A percentile compares a stretch with the other conserved stretches of the same genome.
phyloP scores from a whole-genome alignment of 176 grass and related monocot genomes.

The Phoenix roebelenii region DNA sequence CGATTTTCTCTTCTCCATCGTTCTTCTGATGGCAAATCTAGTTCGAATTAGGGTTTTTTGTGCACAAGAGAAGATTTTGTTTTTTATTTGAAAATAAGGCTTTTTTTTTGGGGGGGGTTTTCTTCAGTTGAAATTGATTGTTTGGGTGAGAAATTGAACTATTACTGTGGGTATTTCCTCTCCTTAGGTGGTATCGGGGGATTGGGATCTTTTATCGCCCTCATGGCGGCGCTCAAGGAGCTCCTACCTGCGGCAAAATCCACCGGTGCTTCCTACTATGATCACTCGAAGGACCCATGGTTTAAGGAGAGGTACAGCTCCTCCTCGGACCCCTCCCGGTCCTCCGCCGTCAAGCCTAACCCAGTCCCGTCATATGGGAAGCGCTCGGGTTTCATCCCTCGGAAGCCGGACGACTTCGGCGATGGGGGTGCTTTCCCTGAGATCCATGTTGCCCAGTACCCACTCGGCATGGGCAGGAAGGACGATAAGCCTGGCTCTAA shows the following conservation, averaged over 20 bases:
- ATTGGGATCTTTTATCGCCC: no score
- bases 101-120: no score
- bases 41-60: no score
- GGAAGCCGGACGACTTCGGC: conserved; percentile 64
- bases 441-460: conserved; percentile 88
- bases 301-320: conserved; percentile 82
- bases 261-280: conserved; percentile 42
- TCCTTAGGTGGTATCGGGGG: no score
- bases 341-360: conserved; percentile 20
- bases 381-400: conserved; percentile 62
- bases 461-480: conserved; percentile 73
- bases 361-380: conserved; percentile 57
- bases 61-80: no score
- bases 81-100: no score
- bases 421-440: conserved; percentile 91
- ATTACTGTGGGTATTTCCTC: no score
- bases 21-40: no score
- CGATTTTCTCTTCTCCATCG: no score
- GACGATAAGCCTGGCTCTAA: conserved; percentile 77
- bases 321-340: conserved; percentile 12
- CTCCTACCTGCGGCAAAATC: conserved; percentile 57
- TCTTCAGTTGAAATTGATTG: no score
- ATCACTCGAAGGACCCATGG: conserved; percentile 88
- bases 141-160: no score
- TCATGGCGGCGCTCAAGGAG: conserved; percentile 63